These are phyloP conservation scores for Mallotus repandus DNA, from an alignment of 441 rosid species.

Conservation along the genomic window DNA sequence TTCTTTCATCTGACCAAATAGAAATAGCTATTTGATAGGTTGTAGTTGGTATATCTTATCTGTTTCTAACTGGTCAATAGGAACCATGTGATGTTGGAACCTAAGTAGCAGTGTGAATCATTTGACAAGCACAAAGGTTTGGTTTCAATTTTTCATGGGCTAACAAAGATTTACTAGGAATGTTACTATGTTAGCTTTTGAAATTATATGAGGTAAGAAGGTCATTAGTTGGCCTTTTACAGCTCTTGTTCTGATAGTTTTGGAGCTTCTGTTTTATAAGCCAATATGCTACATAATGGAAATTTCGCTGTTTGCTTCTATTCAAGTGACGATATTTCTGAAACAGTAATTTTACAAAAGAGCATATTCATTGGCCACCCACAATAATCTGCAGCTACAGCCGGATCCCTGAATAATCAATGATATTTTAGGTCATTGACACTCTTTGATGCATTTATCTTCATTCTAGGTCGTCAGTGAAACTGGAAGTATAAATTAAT, in stretches of 20 bases:
- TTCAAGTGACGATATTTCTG: neutral
- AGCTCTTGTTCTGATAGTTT: neutral
- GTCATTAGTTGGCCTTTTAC: neutral
- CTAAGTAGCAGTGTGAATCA: neutral
- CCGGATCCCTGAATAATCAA: too few relatives aligned
- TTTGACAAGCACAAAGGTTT: neutral
- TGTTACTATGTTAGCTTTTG: neutral
- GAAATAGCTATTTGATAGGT: neutral
- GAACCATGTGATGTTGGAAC: neutral
- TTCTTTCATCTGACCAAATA: neutral
- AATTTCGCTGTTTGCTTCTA: neutral
- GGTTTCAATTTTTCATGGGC: neutral
- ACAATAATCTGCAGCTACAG: too few relatives aligned
- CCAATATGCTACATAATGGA: neutral
- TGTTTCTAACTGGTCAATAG: neutral
- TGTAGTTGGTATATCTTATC: neutral
- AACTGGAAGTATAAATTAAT: neutral
- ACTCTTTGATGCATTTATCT: neutral
- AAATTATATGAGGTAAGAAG: neutral
- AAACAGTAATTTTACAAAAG: neutral
- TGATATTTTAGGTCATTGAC: neutral
- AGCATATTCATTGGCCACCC: too few relatives aligned
- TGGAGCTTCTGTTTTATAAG: neutral
- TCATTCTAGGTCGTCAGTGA: neutral
- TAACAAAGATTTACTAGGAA: neutral